Evolutionary conservation across 306 rosid species (phyloP).

Genomic region (Elaeagnus macrophylla): DNA sequence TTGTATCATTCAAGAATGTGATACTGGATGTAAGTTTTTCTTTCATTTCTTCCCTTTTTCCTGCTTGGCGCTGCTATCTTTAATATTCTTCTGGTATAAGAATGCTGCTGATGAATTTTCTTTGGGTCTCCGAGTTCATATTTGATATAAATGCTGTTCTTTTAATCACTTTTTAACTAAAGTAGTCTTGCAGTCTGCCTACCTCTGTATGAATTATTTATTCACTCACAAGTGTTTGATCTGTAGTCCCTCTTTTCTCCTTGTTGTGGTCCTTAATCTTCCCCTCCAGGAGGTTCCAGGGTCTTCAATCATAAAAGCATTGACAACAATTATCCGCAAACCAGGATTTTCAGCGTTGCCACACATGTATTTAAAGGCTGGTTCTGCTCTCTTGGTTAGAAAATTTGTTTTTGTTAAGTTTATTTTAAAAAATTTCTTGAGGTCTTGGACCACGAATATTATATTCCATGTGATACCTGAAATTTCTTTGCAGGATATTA

Average conservation of each 20-base stretch:
- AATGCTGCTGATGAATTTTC: constrained; percentile 7
- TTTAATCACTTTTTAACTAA: no score
- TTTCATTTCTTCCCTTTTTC: constrained; percentile 7
- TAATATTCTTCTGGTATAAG: constrained; percentile 12
- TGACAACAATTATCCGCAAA: constrained; percentile 40
- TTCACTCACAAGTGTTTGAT: no score
- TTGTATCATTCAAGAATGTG: constrained; percentile 50
- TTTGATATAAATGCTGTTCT: no score
- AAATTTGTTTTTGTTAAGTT: background rate
- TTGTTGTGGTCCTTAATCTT: no score
- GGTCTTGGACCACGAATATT: constrained; percentile 1
- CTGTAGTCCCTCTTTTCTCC: no score
- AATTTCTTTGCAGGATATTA: constrained; percentile 51
- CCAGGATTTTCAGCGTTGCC: constrained; percentile 49
- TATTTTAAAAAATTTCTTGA: no score
- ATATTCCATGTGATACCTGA: constrained; percentile 11
- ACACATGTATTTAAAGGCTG: constrained; percentile 68
- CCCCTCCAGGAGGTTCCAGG: constrained; percentile 59
- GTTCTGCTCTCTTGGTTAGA: constrained; percentile 73
- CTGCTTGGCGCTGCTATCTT: constrained; percentile 11
- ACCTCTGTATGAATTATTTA: no score
- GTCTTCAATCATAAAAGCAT: constrained; percentile 48
- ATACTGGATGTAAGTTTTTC: constrained; percentile 50
- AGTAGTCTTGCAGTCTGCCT: no score
- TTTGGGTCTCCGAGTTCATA: no score